These are phyloP conservation scores for Colletotrichum spaethianum DNA, from an alignment of 2,329 filamentous ascomycete species.

Conservation along the genomic window DNA sequence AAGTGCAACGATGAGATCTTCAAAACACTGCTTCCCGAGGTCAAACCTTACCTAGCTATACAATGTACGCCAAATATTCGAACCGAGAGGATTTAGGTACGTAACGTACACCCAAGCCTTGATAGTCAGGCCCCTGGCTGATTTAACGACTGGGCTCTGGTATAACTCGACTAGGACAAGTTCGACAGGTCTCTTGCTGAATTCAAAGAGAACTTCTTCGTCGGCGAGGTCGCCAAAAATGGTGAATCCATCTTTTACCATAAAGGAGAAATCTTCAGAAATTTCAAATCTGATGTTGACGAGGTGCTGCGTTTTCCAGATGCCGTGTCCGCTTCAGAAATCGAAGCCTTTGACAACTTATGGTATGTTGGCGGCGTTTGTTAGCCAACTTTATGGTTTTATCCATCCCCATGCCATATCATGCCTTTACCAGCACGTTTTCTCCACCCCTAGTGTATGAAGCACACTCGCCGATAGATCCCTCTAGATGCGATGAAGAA, in stretches of 20 bases:
- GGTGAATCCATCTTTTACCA: neutral
- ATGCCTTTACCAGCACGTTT: neutral
- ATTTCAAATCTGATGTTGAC: neutral
- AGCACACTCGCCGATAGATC: neutral
- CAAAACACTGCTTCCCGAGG: neutral
- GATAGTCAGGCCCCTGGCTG: neutral
- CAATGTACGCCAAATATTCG: neutral
- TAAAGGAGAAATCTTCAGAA: no score
- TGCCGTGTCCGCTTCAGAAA: neutral
- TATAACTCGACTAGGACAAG: neutral
- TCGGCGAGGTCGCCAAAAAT: neutral
- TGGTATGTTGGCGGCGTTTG: neutral
- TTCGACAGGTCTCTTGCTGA: neutral
- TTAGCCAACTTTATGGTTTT: neutral
- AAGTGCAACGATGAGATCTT: neutral
- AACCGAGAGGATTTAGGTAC: neutral
- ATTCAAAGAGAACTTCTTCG: no score
- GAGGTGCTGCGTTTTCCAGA: neutral
- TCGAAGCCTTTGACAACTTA: neutral
- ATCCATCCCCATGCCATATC: neutral
- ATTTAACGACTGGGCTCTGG: neutral
- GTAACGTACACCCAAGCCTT: neutral
- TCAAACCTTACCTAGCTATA: neutral
- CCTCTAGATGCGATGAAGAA: neutral
- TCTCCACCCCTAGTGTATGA: neutral